Base-by-base conservation (phyloP, 2,329 filamentous ascomycete species). In the Volutella citrinella region DNA sequence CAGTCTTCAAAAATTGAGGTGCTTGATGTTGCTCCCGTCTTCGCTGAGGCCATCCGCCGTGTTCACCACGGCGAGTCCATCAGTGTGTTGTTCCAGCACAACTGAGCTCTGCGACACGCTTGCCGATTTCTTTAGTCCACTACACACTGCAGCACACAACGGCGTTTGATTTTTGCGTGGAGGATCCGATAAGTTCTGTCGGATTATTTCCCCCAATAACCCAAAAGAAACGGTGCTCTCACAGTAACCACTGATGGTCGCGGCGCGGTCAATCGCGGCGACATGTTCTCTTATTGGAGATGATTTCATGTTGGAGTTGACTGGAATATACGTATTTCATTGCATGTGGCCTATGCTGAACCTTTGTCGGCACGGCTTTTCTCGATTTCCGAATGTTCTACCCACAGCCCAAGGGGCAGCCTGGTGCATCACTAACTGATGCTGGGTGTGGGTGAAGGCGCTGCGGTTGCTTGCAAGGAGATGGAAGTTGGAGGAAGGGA, bases 61-160 rank as follows among this genome's bases (percentile, higher is more conserved):
- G 91, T 97, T 39, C 93, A 98, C 65, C 90, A 97, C 63, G 93
- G 93, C 54, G 93, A 98, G 69, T 95, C 88, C 56, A 95, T 98
- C 66, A 95, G 89, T 60, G 87, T 93, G 42, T 75, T 98, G 32
- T 98, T 98, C 46, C 60, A 65, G 49, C 59, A 63, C 46, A 54
- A 50, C 36, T 52, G 39, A 42, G 27, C 13, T 18, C 17, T 11
- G 20, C 14, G 16, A 18, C 35, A 24, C 25, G 17, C 30, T 20
- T 26, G 27, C 27, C 12, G 27, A 32, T 38, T 20, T 19, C 22
- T 21, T 36, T 29, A 32, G 40, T 39, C 23, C 32, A 29, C 22
- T 28, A 36, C 24, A 34, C 27, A 37, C 29, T 31, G 38, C 21
- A 43, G 26, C 38, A 43, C 22, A 26, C 17, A 23, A 36, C 34